Conservation (phyloP, 169 alveolate genomes). For the Cryptosporidium muris region DNA sequence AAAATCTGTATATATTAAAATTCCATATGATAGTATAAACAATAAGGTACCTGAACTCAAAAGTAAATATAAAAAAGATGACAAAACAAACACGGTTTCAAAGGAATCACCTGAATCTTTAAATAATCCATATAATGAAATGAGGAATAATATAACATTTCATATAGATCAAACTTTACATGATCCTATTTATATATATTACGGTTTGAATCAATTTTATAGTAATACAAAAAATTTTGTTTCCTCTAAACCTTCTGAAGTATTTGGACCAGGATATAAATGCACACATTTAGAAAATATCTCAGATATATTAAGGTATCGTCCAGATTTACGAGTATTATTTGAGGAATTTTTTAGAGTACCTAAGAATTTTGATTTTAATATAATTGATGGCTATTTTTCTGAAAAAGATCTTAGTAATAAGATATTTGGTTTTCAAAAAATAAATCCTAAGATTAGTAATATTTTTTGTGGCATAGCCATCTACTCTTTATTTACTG, state of each 20-base stretch:
- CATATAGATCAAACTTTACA: constrained; percentile 26
- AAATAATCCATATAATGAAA: constrained; percentile 12
- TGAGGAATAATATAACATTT: not conserved
- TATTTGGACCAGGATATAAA: constrained; percentile 60
- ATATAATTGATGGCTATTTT: constrained; percentile 20
- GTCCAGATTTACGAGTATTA: constrained; percentile 47
- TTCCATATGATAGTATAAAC: constrained; percentile 26
- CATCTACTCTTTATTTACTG: constrained; percentile 59
- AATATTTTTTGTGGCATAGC: constrained; percentile 67
- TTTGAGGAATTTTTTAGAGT: constrained; percentile 62
- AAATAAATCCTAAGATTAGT: constrained; percentile 3
- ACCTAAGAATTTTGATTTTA: constrained; percentile 27
- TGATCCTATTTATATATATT: constrained; percentile 51
- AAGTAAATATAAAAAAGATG: not conserved
- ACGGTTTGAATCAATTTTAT: constrained; percentile 39
- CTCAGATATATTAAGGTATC: constrained; percentile 27
- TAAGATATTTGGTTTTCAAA: constrained; percentile 24
- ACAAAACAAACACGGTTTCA: not conserved
- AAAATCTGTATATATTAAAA: constrained; percentile 7
- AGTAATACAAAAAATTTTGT: constrained; percentile 57
- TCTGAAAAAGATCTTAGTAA: not conserved
- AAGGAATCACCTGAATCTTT: not conserved
- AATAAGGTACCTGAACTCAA: not conserved
- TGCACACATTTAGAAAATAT: constrained; percentile 62
- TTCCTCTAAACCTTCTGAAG: constrained; percentile 53